A percentile compares a stretch with the other conserved stretches of the same genome.
These are phyloP conservation scores for Polyplosphaeria fusca DNA, from an alignment of 495 filamentous ascomycete genomes.

Conservation along the genomic window DNA sequence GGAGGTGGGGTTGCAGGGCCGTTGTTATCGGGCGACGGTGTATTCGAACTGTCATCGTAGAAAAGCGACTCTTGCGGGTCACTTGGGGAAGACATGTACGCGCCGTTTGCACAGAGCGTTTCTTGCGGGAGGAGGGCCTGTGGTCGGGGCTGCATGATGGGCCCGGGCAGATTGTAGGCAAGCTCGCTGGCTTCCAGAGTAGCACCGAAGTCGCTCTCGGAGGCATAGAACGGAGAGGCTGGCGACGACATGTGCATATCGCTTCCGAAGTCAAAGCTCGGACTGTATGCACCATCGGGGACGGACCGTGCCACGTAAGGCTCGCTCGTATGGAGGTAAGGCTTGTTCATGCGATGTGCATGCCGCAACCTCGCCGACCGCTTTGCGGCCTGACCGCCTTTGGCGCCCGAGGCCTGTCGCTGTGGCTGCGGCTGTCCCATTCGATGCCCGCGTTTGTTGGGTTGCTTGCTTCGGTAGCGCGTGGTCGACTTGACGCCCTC, in stretches of 20 bases:
- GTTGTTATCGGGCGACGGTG: constrained; percentile 1
- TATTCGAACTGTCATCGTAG: constrained; percentile 2
- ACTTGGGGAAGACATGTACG: neutral
- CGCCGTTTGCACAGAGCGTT: neutral
- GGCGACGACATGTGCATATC: constrained; percentile 15
- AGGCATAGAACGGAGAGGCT: constrained; percentile 16
- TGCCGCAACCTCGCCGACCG: constrained; percentile 33
- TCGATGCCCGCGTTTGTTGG: constrained; percentile 47
- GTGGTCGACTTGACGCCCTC: constrained; percentile 72
- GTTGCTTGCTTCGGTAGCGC: constrained; percentile 59
- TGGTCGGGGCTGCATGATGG: neutral
- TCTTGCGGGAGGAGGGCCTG: neutral
- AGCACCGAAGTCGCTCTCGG: constrained; percentile 12
- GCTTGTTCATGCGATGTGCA: constrained; percentile 1
- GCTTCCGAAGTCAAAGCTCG: constrained; percentile 4
- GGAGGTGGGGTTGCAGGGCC: neutral
- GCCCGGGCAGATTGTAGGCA: neutral
- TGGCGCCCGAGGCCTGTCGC: constrained; percentile 55
- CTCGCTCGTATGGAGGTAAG: constrained; percentile 9
- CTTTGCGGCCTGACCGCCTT: constrained; percentile 53
- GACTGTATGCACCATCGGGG: neutral
- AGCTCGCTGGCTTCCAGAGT: constrained; percentile 3
- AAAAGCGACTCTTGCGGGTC: constrained; percentile 7
- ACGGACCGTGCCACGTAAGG: constrained; percentile 8
- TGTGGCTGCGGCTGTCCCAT: constrained; percentile 47